These are phyloP conservation scores for Neurospora sp. DNA, from an alignment of 495 filamentous ascomycete species.

Conservation along the genomic window DNA sequence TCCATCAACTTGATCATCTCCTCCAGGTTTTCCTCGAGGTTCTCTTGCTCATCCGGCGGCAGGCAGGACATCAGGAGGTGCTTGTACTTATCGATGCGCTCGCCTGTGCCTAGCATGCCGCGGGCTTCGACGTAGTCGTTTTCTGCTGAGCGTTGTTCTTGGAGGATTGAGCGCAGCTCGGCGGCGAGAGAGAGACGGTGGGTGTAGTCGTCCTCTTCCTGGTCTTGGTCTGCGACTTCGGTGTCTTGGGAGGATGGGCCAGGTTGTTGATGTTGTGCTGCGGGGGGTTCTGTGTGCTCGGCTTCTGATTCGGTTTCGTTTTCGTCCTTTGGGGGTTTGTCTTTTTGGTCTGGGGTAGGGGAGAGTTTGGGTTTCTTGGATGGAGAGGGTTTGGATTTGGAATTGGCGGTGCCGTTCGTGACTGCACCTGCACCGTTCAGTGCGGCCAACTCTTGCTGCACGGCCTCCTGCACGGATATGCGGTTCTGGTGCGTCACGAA, in stretches of 20 bases:
- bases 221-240: not conserved
- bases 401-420: conserved; percentile 15
- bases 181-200: conserved; percentile 29
- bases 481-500: conserved; percentile 32
- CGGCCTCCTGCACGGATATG: conserved; percentile 25
- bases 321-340: not conserved
- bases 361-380: not conserved
- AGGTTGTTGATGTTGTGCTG: not conserved
- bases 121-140: conserved; percentile 38
- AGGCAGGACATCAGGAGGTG: conserved; percentile 35
- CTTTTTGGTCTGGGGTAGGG: not conserved
- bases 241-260: not conserved
- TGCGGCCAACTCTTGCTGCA: conserved; percentile 22
- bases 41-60: conserved; percentile 35
- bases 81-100: conserved; percentile 39
- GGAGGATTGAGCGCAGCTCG: conserved; percentile 27
- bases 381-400: not conserved
- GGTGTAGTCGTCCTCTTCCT: conserved; percentile 19
- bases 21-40: conserved; percentile 36
- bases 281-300: not conserved
- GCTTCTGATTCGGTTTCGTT: not conserved
- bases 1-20: conserved; percentile 44
- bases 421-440: conserved; percentile 2
- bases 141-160: conserved; percentile 30
- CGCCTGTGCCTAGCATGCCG: conserved; percentile 33